These are phyloP conservation scores for Breviolum minutum DNA, from an alignment of 73 alveolate genomes.

Conservation along the genomic window DNA sequence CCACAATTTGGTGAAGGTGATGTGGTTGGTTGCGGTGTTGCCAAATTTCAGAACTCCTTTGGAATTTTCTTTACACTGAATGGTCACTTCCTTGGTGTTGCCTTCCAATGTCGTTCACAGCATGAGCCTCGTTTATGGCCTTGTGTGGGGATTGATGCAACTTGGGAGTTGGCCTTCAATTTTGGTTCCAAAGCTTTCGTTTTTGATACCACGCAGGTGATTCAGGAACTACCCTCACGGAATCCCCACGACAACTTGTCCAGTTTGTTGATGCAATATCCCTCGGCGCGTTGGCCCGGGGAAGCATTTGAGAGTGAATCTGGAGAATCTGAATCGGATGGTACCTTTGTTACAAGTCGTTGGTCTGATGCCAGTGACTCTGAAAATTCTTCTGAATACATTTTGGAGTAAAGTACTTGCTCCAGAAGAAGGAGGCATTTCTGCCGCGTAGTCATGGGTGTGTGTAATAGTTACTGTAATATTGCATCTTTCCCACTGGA, in stretches of 20 bases:
- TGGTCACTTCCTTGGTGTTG: slow-evolving; percentile 54
- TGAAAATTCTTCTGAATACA: not conserved
- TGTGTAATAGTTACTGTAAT: no score
- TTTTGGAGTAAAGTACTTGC: not conserved
- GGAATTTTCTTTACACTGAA: slow-evolving; percentile 74
- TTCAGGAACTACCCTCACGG: not conserved
- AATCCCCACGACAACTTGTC: slow-evolving; percentile 31
- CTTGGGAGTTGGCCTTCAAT: slow-evolving; percentile 52
- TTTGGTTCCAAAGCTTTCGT: slow-evolving; percentile 57
- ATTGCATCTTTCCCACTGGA: no score
- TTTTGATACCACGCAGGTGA: not conserved
- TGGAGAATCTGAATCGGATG: not conserved
- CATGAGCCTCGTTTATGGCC: slow-evolving; percentile 76
- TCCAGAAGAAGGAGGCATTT: no score
- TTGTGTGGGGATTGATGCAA: slow-evolving; percentile 68
- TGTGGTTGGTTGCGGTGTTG: slow-evolving; percentile 78
- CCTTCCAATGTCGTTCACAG: slow-evolving; percentile 31
- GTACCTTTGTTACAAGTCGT: not conserved
- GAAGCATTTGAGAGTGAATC: not conserved
- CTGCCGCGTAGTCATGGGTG: no score
- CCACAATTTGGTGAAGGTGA: slow-evolving; percentile 64
- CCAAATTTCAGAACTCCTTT: slow-evolving; percentile 30
- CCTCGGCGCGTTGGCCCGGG: slow-evolving; percentile 26
- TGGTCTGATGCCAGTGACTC: slow-evolving; percentile 36
- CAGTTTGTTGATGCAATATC: not conserved